A percentile compares a stretch with the other conserved stretches of the same genome.
Conservation (phyloP, 768 basidiomycete species). For the Tylopilus sp. region DNA sequence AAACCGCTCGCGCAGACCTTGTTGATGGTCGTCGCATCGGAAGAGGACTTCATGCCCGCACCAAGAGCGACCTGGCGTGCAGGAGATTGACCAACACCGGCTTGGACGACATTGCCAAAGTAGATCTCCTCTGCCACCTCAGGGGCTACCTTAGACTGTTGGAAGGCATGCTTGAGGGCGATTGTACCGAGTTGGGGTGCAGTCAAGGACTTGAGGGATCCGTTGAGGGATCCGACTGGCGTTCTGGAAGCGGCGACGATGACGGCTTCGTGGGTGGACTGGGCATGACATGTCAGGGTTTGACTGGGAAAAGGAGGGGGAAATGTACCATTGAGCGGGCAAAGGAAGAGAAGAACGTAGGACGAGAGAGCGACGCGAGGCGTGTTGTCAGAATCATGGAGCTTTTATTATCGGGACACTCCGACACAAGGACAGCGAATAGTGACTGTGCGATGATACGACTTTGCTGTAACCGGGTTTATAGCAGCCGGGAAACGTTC, state of each 20-base stretch:
- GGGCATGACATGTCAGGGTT: background rate
- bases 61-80: constrained; percentile 94
- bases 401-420: constrained; percentile 23
- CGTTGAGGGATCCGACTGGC: constrained; percentile 91
- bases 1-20: constrained; percentile 99
- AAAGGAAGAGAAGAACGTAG: constrained; percentile 33
- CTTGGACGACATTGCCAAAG: constrained; percentile 97
- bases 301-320: background rate
- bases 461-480: background rate
- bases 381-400: constrained; percentile 43
- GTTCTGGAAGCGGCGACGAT: constrained; percentile 94
- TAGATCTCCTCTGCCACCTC: constrained; percentile 90
- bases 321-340: constrained; percentile 51
- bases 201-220: constrained; percentile 80
- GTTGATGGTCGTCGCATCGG: constrained; percentile 98
- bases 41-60: constrained; percentile 77
- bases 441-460: constrained; percentile 1
- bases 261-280: constrained; percentile 73
- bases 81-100: constrained; percentile 96
- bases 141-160: constrained; percentile 75
- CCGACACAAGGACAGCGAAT: constrained; percentile 10
- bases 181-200: constrained; percentile 87
- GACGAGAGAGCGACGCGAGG: constrained; percentile 37
- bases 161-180: constrained; percentile 89
- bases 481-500: background rate